Conservation (phyloP, 1,139 yeast genomes). For the Schwanniomyces etchellsii region DNA sequence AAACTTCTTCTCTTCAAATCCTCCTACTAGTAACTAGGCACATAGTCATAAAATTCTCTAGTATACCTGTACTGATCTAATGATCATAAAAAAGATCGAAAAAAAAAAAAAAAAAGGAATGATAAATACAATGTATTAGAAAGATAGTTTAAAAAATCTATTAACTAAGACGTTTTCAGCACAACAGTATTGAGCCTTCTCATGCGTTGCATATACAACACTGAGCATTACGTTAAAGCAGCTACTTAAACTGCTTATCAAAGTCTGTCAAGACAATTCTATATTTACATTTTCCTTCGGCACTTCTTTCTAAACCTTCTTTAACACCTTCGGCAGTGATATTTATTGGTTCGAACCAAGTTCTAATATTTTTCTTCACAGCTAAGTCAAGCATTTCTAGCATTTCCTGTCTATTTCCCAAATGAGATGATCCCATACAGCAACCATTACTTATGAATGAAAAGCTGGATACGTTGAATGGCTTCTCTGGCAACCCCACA, state of each 20-base stretch:
- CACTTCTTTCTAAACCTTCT: slow-evolving; percentile 43
- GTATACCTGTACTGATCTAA: too few species aligned
- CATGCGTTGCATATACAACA: too few species aligned
- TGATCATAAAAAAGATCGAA: too few species aligned
- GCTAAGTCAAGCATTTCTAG: slow-evolving; percentile 47
- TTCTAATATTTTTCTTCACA: slow-evolving; percentile 43
- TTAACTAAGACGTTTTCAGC: too few species aligned
- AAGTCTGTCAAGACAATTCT: slow-evolving; percentile 57
- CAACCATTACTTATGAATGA: slow-evolving; percentile 40
- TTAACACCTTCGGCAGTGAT: slow-evolving; percentile 44
- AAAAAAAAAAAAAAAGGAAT: too few species aligned
- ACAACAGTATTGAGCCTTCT: too few species aligned
- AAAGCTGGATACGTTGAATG: slow-evolving; percentile 34
- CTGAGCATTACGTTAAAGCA: too few species aligned
- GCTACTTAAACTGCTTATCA: slow-evolving; percentile 25
- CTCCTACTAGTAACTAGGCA: too few species aligned
- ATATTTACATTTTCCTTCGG: slow-evolving; percentile 53
- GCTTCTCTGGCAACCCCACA: slow-evolving; percentile 27
- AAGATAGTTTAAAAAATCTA: too few species aligned
- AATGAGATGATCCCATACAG: slow-evolving; percentile 31
- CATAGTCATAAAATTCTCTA: too few species aligned
- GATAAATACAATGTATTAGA: too few species aligned
- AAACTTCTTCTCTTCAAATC: too few species aligned
- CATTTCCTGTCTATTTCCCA: slow-evolving; percentile 49
- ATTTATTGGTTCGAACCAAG: slow-evolving; percentile 54